Percentiles rank a stretch among this genome's conserved stretches.
Conservation (phyloP, 2,329 filamentous ascomycete species). For the Alternaria gaisen region DNA sequence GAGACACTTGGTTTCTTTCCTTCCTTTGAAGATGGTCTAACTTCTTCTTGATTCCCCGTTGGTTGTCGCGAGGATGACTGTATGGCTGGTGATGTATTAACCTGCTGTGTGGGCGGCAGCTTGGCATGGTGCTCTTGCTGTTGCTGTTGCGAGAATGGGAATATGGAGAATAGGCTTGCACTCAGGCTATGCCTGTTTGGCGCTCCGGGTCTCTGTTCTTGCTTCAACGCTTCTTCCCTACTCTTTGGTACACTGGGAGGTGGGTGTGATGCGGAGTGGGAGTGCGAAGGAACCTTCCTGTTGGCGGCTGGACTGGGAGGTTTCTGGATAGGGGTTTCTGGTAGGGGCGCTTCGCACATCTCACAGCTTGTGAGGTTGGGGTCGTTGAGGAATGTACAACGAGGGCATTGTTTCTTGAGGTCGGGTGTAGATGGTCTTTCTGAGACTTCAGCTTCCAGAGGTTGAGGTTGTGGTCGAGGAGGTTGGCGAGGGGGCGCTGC, state of each 20-base stretch:
- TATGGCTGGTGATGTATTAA: constrained; percentile 6
- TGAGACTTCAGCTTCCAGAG: constrained; percentile 11
- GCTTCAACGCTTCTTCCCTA: constrained; percentile 14
- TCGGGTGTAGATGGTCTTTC: constrained; percentile 34
- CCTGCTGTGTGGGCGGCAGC: constrained; percentile 36
- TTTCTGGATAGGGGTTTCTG: constrained; percentile 33
- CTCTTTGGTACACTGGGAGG: constrained; percentile 22
- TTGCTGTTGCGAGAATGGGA: constrained; percentile 45
- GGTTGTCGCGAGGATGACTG: constrained; percentile 7
- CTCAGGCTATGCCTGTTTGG: constrained; percentile 46
- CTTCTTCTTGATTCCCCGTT: not conserved
- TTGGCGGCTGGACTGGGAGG: constrained; percentile 32
- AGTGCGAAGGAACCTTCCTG: constrained; percentile 28
- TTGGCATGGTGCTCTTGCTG: constrained; percentile 44
- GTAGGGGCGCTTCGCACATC: constrained; percentile 44
- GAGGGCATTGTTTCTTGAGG: constrained; percentile 45
- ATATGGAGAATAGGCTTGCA: constrained; percentile 47
- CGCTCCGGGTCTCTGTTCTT: constrained; percentile 26
- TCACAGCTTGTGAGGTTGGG: constrained; percentile 42
- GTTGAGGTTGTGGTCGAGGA: constrained; percentile 23
- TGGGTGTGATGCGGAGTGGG: constrained; percentile 42
- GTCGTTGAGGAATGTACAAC: constrained; percentile 50
- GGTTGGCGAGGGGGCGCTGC: constrained; percentile 26
- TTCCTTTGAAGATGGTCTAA: constrained; percentile 7
- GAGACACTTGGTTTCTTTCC: not conserved